Conservation (phyloP, 495 filamentous ascomycete genomes). For the Cryomyces antarcticus region DNA sequence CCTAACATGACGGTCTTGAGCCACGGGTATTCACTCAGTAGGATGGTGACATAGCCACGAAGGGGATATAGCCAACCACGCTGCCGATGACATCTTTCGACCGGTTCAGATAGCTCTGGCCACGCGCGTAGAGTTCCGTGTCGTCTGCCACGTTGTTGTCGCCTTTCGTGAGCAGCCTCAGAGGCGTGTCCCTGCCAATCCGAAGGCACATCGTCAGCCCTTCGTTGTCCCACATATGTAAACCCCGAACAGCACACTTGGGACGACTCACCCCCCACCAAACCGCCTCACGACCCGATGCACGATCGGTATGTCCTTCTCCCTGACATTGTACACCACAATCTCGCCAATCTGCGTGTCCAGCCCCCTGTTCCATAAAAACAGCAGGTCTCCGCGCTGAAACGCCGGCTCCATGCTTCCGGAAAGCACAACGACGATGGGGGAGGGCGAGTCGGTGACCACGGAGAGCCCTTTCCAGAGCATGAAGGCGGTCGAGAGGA, state of each 20-base stretch:
- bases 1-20: conserved; percentile 85
- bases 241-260: background rate
- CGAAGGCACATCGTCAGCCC: background rate
- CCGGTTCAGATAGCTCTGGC: conserved; percentile 71
- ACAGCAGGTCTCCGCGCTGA: conserved; percentile 79
- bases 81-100: conserved; percentile 79
- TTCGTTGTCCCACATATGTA: background rate
- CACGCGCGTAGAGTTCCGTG: conserved; percentile 72
- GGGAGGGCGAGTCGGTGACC: conserved; percentile 64
- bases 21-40: conserved; percentile 94
- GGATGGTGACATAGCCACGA: conserved; percentile 93
- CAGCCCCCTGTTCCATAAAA: conserved; percentile 81
- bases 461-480: conserved; percentile 93
- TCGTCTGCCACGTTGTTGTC: conserved; percentile 94
- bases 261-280: conserved; percentile 22
- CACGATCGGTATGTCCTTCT: conserved; percentile 89
- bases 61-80: conserved; percentile 82
- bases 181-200: conserved; percentile 14
- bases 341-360: conserved; percentile 67
- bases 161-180: conserved; percentile 80
- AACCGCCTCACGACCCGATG: conserved; percentile 50
- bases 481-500: conserved; percentile 92
- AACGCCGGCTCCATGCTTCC: conserved; percentile 97
- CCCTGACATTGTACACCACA: conserved; percentile 83
- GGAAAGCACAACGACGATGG: conserved; percentile 88